These are phyloP conservation scores for Musa itinerans DNA, from an alignment of 176 grass and related monocot species.

Conservation along the genomic window DNA sequence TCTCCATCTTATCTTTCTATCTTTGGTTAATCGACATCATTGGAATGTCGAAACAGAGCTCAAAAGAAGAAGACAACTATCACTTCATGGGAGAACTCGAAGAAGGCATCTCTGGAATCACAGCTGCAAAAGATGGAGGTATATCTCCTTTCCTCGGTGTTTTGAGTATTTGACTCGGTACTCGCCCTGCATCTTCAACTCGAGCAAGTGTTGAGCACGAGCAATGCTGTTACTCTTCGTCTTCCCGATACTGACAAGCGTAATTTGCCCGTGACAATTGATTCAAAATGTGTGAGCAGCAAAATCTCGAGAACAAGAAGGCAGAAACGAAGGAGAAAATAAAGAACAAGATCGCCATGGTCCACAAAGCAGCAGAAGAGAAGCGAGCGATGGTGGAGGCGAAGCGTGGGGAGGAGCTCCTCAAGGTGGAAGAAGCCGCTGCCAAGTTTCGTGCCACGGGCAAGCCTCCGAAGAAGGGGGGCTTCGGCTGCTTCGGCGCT, in stretches of 20 bases:
- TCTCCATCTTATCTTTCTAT: not conserved
- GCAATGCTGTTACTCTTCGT: not conserved
- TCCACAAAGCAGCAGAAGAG: slow-evolving; percentile 49
- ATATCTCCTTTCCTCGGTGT: not conserved
- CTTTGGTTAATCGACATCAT: not conserved
- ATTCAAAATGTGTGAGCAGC: slow-evolving; percentile 17
- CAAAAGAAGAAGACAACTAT: slow-evolving; percentile 42
- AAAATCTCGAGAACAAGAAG: slow-evolving; percentile 46
- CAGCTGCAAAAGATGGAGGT: slow-evolving; percentile 59
- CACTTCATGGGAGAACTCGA: slow-evolving; percentile 57
- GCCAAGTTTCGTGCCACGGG: slow-evolving; percentile 30
- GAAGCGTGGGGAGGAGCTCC: slow-evolving; percentile 13
- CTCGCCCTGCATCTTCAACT: no score
- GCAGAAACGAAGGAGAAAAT: slow-evolving; percentile 46
- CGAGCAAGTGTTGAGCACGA: not conserved
- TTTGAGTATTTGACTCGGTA: no score
- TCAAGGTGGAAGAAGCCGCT: slow-evolving; percentile 28
- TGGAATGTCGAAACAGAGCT: slow-evolving; percentile 23
- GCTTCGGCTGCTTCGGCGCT: slow-evolving; percentile 1
- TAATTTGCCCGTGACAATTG: not conserved
- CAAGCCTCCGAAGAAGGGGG: slow-evolving; percentile 24
- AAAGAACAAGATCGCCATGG: slow-evolving; percentile 31
- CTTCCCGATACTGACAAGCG: not conserved
- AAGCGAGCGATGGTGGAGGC: slow-evolving; percentile 31
- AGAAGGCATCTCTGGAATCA: slow-evolving; percentile 46